Evolutionary conservation across 345 rosid species (phyloP).

Genomic region (Citrus unshiu): DNA sequence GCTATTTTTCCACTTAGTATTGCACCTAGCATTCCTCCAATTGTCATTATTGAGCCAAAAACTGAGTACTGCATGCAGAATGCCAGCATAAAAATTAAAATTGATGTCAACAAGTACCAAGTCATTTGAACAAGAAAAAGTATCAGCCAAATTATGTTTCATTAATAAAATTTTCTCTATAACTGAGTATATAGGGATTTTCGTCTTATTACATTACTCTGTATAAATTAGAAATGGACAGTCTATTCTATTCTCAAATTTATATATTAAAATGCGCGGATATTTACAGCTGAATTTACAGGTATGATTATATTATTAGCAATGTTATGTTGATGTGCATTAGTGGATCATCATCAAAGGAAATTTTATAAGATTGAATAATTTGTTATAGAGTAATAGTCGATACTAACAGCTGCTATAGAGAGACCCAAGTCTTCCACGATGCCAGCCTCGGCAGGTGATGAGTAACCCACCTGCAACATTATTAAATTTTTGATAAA

Average conservation of each 20-base stretch:
- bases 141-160: background rate
- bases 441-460: conserved; percentile 64
- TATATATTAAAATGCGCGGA: too few species aligned
- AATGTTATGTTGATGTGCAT: too few species aligned
- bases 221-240: background rate
- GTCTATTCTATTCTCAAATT: too few species aligned
- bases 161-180: too few species aligned
- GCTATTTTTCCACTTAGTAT: conserved; percentile 39
- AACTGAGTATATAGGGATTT: too few species aligned
- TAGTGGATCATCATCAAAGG: background rate
- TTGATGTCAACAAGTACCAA: background rate
- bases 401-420: conserved; percentile 45
- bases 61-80: conserved; percentile 50
- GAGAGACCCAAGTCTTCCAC: conserved; percentile 61
- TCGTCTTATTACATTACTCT: background rate
- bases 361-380: background rate
- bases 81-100: background rate
- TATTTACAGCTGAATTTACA: too few species aligned
- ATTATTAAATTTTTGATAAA: too few species aligned
- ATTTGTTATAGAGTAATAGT: background rate
- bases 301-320: too few species aligned
- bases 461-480: conserved; percentile 52
- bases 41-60: conserved; percentile 50
- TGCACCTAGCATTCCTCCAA: conserved; percentile 63
- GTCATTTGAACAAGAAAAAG: background rate